These are phyloP conservation scores for Macrocybe gigantea DNA, from an alignment of 768 basidiomycete species.

Conservation along the genomic window DNA sequence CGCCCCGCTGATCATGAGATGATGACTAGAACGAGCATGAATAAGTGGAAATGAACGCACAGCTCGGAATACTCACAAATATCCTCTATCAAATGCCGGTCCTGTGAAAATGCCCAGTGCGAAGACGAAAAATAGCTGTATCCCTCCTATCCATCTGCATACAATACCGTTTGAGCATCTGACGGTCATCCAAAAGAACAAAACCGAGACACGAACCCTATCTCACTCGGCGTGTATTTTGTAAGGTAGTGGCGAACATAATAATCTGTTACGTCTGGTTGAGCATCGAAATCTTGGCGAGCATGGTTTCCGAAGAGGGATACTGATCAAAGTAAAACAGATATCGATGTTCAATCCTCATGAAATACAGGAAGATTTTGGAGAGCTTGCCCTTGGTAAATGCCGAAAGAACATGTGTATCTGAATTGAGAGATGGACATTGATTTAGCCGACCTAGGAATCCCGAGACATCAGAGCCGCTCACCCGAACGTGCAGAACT, in stretches of 20 bases:
- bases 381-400: constrained; percentile 13
- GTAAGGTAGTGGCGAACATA: constrained; percentile 18
- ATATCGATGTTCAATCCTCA: neutral
- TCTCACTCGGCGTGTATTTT: constrained; percentile 12
- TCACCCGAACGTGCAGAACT: constrained; percentile 14
- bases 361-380: neutral
- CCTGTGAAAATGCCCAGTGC: constrained; percentile 41
- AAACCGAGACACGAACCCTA: constrained; percentile 9
- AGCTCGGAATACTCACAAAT: constrained; percentile 29
- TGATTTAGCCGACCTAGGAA: neutral
- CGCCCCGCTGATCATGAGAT: constrained; percentile 14
- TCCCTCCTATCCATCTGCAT: constrained; percentile 43
- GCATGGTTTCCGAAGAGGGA: neutral
- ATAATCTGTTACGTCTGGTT: constrained; percentile 3
- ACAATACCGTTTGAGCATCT: neutral
- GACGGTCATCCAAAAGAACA: neutral
- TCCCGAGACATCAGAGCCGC: neutral
- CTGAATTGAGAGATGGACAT: constrained; percentile 1
- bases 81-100: constrained; percentile 44
- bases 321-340: neutral
- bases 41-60: neutral
- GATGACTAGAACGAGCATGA: constrained; percentile 7
- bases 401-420: constrained; percentile 13
- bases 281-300: neutral
- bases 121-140: constrained; percentile 45